Evolutionary conservation across 352 stramenopile genomes (phyloP), one percentile per base, ranked within the genome.

Genomic region (Phytophthora agathidicida): DNA sequence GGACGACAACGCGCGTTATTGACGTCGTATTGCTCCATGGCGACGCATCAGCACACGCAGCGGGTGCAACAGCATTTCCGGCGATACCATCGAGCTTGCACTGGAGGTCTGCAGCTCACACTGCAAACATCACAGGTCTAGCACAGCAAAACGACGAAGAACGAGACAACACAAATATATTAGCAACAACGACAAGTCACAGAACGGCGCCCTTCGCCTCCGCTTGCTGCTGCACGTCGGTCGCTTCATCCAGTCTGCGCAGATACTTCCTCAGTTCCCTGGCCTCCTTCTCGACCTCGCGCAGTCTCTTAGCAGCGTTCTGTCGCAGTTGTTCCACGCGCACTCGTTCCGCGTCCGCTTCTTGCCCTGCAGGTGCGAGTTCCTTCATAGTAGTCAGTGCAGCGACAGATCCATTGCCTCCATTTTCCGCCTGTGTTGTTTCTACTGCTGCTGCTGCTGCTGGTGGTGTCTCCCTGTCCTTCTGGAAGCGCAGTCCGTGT

Each of bases 11-110:
- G 48, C 19, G 68, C 62, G 16, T 59, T 91, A 9, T 50, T 91
- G 31, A 73, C 67, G 20, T 91, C 79, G 7, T 93, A 84, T 53
- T 93, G 77, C 59, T 71, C 71, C 3, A 75, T 68, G 28, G 43
- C 50, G 14, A 67, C 56, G 7, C 11, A 39, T 14, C 30, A 42
- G 10, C 50, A 74, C 28, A 41, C 4, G 10, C 44, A 57, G 26
- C 55, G 54, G 16, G 51, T 72, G 20, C 65, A 66, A 23, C 42
- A 57, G 51, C 69, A 78, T 43, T 89, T 91, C 37, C 31, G 69
- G 27, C 65, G 68, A 10, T 91, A 88, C n/a, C n/a, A n/a, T 62
- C 59, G 60, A 33, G 7, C 31, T 4, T 65, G 62, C 20, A 24
- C 24, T n/a, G 49, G 30, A 17, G 66, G 43, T 39, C 23, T 68